Conservation (phyloP, 768 basidiomycete genomes). For the Suillus weaverae region DNA sequence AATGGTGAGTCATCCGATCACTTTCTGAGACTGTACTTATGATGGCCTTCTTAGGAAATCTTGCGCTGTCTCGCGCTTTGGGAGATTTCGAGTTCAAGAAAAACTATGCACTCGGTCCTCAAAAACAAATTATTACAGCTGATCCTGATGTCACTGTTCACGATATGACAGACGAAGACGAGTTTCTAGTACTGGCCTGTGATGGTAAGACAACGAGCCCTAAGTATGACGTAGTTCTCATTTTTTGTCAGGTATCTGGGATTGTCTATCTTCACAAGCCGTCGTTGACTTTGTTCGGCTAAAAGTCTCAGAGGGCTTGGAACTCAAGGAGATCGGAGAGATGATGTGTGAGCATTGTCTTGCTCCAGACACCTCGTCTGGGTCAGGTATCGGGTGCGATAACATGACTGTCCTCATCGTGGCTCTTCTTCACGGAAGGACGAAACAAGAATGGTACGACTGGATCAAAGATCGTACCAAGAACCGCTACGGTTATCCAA, state of each 20-base stretch:
- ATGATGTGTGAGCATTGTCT: slow-evolving; percentile 90
- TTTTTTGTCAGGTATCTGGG: slow-evolving; percentile 88
- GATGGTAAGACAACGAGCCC: slow-evolving; percentile 65
- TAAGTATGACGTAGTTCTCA: slow-evolving; percentile 5
- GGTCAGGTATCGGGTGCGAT: slow-evolving; percentile 94
- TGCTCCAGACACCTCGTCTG: slow-evolving; percentile 89
- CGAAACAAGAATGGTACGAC: slow-evolving; percentile 88
- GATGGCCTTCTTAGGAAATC: slow-evolving; percentile 63
- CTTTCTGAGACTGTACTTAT: not conserved
- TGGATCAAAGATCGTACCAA: slow-evolving; percentile 88
- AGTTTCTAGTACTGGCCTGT: slow-evolving; percentile 95
- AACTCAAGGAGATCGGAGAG: slow-evolving; percentile 83
- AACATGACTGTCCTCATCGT: slow-evolving; percentile 98
- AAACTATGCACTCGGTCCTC: slow-evolving; percentile 75
- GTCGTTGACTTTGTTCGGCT: slow-evolving; percentile 87
- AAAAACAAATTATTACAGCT: slow-evolving; percentile 92
- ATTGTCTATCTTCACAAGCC: slow-evolving; percentile 92
- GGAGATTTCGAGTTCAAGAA: slow-evolving; percentile 99
- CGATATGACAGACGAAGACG: slow-evolving; percentile 83
- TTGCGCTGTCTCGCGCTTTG: slow-evolving; percentile 90
- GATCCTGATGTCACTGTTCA: slow-evolving; percentile 90
- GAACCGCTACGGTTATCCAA: slow-evolving; percentile 70
- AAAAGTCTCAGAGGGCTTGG: slow-evolving; percentile 74
- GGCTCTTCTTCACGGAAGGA: slow-evolving; percentile 81
- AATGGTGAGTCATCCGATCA: slow-evolving; percentile 63